Conservation (phyloP, 441 rosid species). For the Melastoma candidum region DNA sequence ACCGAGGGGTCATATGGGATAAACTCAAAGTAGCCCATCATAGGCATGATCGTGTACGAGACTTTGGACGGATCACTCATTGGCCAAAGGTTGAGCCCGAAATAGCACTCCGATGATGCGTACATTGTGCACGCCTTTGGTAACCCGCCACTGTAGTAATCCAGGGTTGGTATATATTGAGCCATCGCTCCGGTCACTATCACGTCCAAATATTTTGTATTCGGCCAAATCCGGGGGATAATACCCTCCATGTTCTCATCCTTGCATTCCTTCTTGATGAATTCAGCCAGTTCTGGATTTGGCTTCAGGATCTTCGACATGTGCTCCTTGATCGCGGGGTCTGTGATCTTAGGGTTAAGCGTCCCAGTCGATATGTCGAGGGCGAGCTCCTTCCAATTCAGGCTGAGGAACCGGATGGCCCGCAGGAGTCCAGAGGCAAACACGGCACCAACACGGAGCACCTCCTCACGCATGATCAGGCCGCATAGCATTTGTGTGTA, state of each 20-base stretch:
- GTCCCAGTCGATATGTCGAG: slow-evolving; percentile 38
- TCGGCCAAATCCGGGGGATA: slow-evolving; percentile 57
- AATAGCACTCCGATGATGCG: slow-evolving; percentile 66
- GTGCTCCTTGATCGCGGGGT: slow-evolving; percentile 26
- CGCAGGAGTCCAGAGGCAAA: slow-evolving; percentile 68
- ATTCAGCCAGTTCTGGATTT: slow-evolving; percentile 32
- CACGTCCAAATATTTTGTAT: slow-evolving; percentile 57
- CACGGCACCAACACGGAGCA: slow-evolving; percentile 51
- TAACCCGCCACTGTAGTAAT: slow-evolving; percentile 47
- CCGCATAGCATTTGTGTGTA: slow-evolving; percentile 71
- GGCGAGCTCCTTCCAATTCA: slow-evolving; percentile 41
- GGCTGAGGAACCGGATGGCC: slow-evolving; percentile 49
- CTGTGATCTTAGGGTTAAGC: slow-evolving; percentile 36
- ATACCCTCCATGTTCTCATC: slow-evolving; percentile 44
- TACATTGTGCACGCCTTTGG: slow-evolving; percentile 68
- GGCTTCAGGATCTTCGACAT: slow-evolving; percentile 38
- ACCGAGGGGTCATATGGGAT: slow-evolving; percentile 27
- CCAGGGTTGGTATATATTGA: slow-evolving; percentile 55
- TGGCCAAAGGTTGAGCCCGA: slow-evolving; percentile 56
- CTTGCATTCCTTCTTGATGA: slow-evolving; percentile 31
- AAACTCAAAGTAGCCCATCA: slow-evolving; percentile 66
- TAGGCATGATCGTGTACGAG: slow-evolving; percentile 65
- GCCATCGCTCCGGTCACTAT: slow-evolving; percentile 72
- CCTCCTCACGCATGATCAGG: slow-evolving; percentile 51
- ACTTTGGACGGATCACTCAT: slow-evolving; percentile 62